Percentiles rank a stretch among this genome's conserved stretches.
phyloP scores from a whole-genome alignment of 495 filamentous ascomycete species.

The Pyrenula aspistea region DNA sequence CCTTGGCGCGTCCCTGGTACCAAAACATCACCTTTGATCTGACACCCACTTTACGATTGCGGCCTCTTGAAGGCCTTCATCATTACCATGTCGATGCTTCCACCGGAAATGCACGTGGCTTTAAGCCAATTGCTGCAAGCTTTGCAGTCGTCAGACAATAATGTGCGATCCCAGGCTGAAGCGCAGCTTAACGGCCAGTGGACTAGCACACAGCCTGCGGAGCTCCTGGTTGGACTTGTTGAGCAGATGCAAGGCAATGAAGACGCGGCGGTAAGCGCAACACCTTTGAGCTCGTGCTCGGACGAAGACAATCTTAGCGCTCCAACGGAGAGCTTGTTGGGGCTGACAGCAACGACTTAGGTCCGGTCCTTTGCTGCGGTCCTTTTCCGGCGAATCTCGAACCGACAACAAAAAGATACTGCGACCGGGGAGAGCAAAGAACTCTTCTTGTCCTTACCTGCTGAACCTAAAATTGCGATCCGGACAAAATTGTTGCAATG shows the following conservation, averaged over 20 bases:
- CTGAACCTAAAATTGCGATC: constrained; percentile 63
- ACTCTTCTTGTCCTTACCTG: constrained; percentile 63
- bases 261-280: constrained; percentile 50
- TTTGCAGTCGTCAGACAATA: constrained; percentile 84
- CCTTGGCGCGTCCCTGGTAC: neutral
- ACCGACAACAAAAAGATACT: constrained; percentile 67
- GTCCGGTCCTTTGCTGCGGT: constrained; percentile 83
- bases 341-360: constrained; percentile 26
- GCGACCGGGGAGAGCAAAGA: constrained; percentile 61
- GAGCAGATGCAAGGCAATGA: constrained; percentile 74
- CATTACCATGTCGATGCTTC: constrained; percentile 68
- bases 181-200: constrained; percentile 82
- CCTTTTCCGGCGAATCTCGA: constrained; percentile 86
- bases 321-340: neutral
- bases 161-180: constrained; percentile 71
- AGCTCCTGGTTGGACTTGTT: constrained; percentile 82
- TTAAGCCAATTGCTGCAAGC: constrained; percentile 76
- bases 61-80: neutral
- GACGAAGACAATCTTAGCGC: neutral
- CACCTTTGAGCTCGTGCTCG: constrained; percentile 1
- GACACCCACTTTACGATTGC: neutral
- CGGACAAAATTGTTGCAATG: constrained; percentile 69
- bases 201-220: constrained; percentile 66
- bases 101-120: constrained; percentile 66
- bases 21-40: neutral